These are phyloP conservation scores for Cyberlindnera lachancei DNA, from an alignment of 805 yeast genomes.

Conservation along the genomic window DNA sequence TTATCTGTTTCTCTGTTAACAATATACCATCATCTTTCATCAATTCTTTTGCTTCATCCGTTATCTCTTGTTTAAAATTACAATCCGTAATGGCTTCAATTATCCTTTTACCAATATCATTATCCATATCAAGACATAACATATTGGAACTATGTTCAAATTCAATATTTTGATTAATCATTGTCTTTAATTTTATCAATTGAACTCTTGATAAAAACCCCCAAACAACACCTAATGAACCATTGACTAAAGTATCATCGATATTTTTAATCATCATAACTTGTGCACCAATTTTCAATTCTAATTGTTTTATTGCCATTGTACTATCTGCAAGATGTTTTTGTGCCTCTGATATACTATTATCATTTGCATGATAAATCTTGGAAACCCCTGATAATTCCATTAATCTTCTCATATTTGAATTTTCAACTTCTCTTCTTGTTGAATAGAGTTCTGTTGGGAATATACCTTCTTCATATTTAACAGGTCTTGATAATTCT, in stretches of 20 bases:
- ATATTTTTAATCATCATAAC: conserved; percentile 88
- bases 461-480: conserved; percentile 63
- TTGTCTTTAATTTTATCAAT: background rate
- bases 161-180: no score
- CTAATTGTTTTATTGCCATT: conserved; percentile 62
- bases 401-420: conserved; percentile 51
- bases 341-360: conserved; percentile 17
- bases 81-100: conserved; percentile 14
- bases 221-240: conserved; percentile 73
- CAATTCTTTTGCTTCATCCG: background rate
- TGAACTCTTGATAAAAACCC: conserved; percentile 26
- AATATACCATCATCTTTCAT: no score
- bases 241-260: conserved; percentile 77
- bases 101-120: background rate
- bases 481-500: conserved; percentile 48
- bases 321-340: conserved; percentile 40
- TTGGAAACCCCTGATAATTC: conserved; percentile 39
- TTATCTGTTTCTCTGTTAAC: background rate
- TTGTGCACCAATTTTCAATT: conserved; percentile 79
- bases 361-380: conserved; percentile 40
- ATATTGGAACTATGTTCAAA: background rate
- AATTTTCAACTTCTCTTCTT: conserved; percentile 71
- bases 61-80: conserved; percentile 32
- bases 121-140: background rate
- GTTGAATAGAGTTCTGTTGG: conserved; percentile 92